Evolutionary conservation across 352 stramenopile genomes (phyloP).

Genomic region (Pythium chondricola): DNA sequence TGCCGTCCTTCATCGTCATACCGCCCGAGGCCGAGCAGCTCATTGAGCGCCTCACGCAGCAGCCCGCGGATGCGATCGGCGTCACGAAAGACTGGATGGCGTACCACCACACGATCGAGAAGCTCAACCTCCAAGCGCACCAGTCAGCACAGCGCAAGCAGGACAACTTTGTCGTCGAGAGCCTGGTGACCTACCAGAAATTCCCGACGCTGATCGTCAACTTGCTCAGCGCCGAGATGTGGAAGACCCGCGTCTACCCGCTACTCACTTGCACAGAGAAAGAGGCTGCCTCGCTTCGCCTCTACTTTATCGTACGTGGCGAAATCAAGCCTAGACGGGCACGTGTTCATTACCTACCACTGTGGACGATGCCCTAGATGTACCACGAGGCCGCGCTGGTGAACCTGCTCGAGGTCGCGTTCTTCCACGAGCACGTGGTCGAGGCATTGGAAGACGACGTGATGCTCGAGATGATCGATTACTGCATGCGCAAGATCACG

Average conservation of each 20-base stretch:
- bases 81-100: slow-evolving; percentile 65
- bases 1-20: slow-evolving; percentile 55
- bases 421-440: slow-evolving; percentile 87
- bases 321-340: no score
- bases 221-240: slow-evolving; percentile 86
- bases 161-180: slow-evolving; percentile 93
- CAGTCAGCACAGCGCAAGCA: slow-evolving; percentile 86
- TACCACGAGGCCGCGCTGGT: slow-evolving; percentile 88
- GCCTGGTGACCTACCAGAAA: slow-evolving; percentile 89
- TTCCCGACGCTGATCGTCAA: slow-evolving; percentile 84
- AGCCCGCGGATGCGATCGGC: slow-evolving; percentile 62
- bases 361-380: slow-evolving; percentile 25
- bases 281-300: slow-evolving; percentile 63
- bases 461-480: slow-evolving; percentile 93
- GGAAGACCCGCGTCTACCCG: slow-evolving; percentile 80
- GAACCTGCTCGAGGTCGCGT: slow-evolving; percentile 87
- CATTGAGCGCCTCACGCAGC: slow-evolving; percentile 62
- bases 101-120: slow-evolving; percentile 87
- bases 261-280: slow-evolving; percentile 40
- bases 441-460: slow-evolving; percentile 85
- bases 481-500: slow-evolving; percentile 87
- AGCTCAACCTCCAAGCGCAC: slow-evolving; percentile 91
- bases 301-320: slow-evolving; percentile 89
- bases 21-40: slow-evolving; percentile 78
- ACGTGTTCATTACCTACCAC: no score